These are phyloP conservation scores for Nelumbo lutea DNA, from an alignment of 164 flowering plant genomes.

Conservation along the genomic window DNA sequence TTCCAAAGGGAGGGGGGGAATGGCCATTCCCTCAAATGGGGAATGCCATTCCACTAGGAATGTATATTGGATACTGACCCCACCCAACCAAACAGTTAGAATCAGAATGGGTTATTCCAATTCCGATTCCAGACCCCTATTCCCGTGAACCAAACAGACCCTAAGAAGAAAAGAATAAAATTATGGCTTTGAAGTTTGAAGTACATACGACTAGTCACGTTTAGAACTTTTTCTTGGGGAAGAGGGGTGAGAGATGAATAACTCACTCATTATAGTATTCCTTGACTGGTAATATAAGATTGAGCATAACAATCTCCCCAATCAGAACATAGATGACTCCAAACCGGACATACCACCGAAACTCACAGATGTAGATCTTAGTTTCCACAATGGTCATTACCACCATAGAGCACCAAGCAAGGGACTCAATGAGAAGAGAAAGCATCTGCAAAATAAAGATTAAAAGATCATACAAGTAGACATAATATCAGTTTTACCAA, in stretches of 20 bases:
- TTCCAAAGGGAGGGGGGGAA: no score
- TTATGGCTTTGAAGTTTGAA: background rate
- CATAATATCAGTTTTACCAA: background rate
- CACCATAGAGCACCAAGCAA: slow-evolving; percentile 77
- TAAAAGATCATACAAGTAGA: background rate
- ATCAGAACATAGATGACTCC: slow-evolving; percentile 71
- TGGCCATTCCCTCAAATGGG: no score
- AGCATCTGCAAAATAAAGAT: slow-evolving; percentile 36
- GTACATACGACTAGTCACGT: background rate
- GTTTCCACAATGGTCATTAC: slow-evolving; percentile 70
- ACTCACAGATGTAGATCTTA: slow-evolving; percentile 66
- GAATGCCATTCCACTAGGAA: no score
- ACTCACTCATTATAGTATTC: slow-evolving; percentile 53
- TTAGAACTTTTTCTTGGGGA: background rate
- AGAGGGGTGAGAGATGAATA: background rate
- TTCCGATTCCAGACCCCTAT: no score
- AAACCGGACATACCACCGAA: slow-evolving; percentile 90
- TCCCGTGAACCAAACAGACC: background rate
- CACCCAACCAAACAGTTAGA: no score
- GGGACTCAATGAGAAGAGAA: slow-evolving; percentile 59
- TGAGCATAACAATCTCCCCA: slow-evolving; percentile 75
- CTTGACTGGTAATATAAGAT: slow-evolving; percentile 56
- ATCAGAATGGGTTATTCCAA: no score
- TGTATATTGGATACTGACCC: no score
- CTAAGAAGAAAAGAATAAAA: background rate